A percentile compares a stretch with the other conserved stretches of the same genome.
Evolutionary conservation across 2,329 filamentous ascomycete genomes (phyloP).

Genomic region (Pseudocercospora crystallina): DNA sequence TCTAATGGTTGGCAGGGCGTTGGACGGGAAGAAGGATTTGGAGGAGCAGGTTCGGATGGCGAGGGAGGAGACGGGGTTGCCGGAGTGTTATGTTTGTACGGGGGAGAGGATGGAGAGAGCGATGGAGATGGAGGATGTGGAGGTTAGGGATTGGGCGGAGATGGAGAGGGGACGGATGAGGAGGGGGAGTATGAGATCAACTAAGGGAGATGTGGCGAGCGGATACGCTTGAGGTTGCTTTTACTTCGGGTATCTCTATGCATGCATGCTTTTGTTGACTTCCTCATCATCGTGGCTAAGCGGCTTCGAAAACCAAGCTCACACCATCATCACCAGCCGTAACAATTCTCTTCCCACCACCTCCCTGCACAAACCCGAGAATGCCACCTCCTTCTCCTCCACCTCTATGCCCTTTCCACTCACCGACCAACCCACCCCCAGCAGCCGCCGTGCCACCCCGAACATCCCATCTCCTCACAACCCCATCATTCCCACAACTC

Average conservation of each 20-base stretch:
- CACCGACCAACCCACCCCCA: slow-evolving; percentile 70
- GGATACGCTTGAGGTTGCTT: too few relatives aligned
- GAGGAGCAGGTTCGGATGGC: slow-evolving; percentile 18
- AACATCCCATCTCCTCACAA: slow-evolving; percentile 83
- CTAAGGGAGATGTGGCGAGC: too few relatives aligned
- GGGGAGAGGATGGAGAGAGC: slow-evolving; percentile 29
- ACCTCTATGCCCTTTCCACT: slow-evolving; percentile 89
- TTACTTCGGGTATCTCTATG: too few relatives aligned
- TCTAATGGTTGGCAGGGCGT: slow-evolving; percentile 53
- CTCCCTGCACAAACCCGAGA: slow-evolving; percentile 81
- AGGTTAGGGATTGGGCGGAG: slow-evolving; percentile 30
- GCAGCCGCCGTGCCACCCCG: slow-evolving; percentile 66
- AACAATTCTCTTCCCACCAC: slow-evolving; percentile 71
- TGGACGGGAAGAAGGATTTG: slow-evolving; percentile 16
- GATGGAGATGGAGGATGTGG: slow-evolving; percentile 26
- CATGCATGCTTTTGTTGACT: too few relatives aligned
- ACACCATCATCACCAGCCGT: slow-evolving; percentile 88
- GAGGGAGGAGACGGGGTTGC: slow-evolving; percentile 25
- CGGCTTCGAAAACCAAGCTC: slow-evolving; percentile 59
- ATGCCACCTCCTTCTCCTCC: slow-evolving; percentile 80
- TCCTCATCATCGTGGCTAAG: background rate
- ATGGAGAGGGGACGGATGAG: slow-evolving; percentile 12
- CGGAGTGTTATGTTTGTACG: slow-evolving; percentile 30
- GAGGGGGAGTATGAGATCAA: too few relatives aligned
- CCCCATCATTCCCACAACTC: slow-evolving; percentile 87